These are phyloP conservation scores for Tritrichomonas foetus DNA, from an alignment of 208 protist species.

Conservation along the genomic window DNA sequence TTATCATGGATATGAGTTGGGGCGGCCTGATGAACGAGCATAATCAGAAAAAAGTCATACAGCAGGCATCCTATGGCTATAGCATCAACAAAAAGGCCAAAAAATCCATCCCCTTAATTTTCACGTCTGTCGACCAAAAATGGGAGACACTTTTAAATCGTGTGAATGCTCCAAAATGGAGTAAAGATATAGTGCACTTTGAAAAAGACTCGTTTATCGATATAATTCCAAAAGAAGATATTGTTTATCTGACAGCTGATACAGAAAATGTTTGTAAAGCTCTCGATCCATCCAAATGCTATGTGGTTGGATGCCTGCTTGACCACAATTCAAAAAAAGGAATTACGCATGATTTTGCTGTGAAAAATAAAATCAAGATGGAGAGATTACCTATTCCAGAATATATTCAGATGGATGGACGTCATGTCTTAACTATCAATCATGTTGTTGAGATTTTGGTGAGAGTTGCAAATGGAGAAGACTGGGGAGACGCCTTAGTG, in stretches of 20 bases:
- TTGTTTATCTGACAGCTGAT: constrained; percentile 14
- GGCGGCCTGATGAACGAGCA: not conserved
- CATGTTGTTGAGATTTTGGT: not conserved
- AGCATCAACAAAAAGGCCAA: not conserved
- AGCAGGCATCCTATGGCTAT: not conserved
- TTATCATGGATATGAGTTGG: not conserved
- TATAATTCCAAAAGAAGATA: not conserved
- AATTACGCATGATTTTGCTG: not conserved
- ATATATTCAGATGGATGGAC: not conserved
- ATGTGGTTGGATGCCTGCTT: not conserved
- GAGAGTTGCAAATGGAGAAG: not conserved
- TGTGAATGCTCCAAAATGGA: not conserved
- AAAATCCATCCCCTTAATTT: not conserved
- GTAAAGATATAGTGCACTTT: not conserved
- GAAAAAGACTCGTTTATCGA: not conserved
- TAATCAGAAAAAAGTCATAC: not conserved
- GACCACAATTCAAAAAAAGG: constrained; percentile 6
- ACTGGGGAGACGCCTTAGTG: not conserved
- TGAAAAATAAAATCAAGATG: not conserved
- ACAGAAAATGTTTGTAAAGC: not conserved
- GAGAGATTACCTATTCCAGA: constrained; percentile 31
- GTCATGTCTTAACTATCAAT: not conserved
- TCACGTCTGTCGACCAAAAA: not conserved
- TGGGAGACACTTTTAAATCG: not conserved
- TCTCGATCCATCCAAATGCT: not conserved